Conservation (phyloP, 2,329 filamentous ascomycete species). For the Fusarium redolens region DNA sequence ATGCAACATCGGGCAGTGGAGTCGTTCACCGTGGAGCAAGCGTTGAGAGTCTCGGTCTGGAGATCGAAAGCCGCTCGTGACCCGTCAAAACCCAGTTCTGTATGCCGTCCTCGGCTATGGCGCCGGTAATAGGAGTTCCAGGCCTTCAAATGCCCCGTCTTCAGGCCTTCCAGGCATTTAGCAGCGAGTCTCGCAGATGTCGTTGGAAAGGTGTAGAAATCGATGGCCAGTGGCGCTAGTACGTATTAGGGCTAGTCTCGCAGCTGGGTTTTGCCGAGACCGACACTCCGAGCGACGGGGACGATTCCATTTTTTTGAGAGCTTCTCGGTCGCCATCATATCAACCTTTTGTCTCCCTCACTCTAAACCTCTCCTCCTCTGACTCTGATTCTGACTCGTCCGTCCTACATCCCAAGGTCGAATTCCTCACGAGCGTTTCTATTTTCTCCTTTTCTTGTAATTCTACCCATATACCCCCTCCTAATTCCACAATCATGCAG, state of each 20-base stretch:
- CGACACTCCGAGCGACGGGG: conserved; percentile 49
- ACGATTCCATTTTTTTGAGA: conserved; percentile 53
- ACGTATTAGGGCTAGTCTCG: conserved; percentile 46
- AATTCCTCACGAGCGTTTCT: conserved; percentile 43
- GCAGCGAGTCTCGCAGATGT: conserved; percentile 42
- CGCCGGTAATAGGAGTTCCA: conserved; percentile 35
- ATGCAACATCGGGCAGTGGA: conserved; percentile 29
- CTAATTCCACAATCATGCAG: conserved; percentile 78
- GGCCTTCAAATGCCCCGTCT: conserved; percentile 13
- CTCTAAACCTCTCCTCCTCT: conserved; percentile 21
- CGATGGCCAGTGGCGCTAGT: conserved; percentile 44
- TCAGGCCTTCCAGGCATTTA: conserved; percentile 19
- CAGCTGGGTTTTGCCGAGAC: conserved; percentile 54
- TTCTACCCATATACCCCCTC: conserved; percentile 46
- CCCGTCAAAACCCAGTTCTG: conserved; percentile 28
- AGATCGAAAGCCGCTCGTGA: conserved; percentile 39
- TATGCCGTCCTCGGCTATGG: conserved; percentile 38
- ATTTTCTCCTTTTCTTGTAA: conserved; percentile 46
- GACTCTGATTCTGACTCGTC: conserved; percentile 27
- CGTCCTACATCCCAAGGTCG: conserved; percentile 44
- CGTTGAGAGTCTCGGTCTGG: conserved; percentile 7
- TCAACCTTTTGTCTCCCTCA: conserved; percentile 40
- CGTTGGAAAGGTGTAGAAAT: conserved; percentile 55
- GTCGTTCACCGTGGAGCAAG: conserved; percentile 13
- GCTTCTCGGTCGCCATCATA: conserved; percentile 44